These are phyloP conservation scores for Hypoxylon intermedium DNA, from an alignment of 495 filamentous ascomycete species.

Conservation along the genomic window DNA sequence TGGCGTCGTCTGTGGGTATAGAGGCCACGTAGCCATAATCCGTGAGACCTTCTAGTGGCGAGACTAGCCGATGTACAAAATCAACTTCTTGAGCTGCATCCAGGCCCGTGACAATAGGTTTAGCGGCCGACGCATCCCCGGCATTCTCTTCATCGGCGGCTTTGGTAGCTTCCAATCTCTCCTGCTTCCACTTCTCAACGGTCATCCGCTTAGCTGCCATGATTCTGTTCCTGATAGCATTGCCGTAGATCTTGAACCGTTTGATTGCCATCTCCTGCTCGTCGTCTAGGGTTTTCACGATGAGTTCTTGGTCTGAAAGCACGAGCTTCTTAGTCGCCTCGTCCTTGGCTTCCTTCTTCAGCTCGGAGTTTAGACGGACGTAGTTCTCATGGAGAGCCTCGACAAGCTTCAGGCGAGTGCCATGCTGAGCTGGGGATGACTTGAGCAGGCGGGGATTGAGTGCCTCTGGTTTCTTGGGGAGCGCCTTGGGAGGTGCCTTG, in stretches of 20 bases:
- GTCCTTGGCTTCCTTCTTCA: constrained; percentile 57
- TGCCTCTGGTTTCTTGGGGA: constrained; percentile 53
- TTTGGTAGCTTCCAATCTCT: constrained; percentile 39
- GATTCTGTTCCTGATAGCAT: constrained; percentile 81
- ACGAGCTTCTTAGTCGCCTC: constrained; percentile 54
- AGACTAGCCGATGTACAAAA: constrained; percentile 65
- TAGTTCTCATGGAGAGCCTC: constrained; percentile 78
- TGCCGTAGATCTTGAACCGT: constrained; percentile 73
- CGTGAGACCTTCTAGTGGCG: constrained; percentile 64
- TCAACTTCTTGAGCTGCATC: constrained; percentile 69
- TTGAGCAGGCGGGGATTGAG: constrained; percentile 84
- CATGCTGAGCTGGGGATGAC: constrained; percentile 73
- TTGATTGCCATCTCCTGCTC: constrained; percentile 79
- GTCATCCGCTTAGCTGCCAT: constrained; percentile 75
- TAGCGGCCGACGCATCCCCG: constrained; percentile 44
- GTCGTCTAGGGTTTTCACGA: constrained; percentile 80
- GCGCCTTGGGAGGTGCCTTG: constrained; percentile 14
- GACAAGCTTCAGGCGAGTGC: constrained; percentile 69
- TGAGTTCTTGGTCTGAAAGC: constrained; percentile 72
- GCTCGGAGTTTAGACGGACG: constrained; percentile 71
- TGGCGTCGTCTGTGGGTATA: constrained; percentile 61
- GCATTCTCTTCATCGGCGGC: constrained; percentile 21
- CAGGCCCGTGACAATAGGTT: constrained; percentile 70
- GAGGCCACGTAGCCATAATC: constrained; percentile 76
- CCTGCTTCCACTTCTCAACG: constrained; percentile 68